A percentile compares a stretch with the other conserved stretches of the same genome.
Conservation (phyloP, 2,329 filamentous ascomycete genomes). For the Colletotrichum cuscutae region DNA sequence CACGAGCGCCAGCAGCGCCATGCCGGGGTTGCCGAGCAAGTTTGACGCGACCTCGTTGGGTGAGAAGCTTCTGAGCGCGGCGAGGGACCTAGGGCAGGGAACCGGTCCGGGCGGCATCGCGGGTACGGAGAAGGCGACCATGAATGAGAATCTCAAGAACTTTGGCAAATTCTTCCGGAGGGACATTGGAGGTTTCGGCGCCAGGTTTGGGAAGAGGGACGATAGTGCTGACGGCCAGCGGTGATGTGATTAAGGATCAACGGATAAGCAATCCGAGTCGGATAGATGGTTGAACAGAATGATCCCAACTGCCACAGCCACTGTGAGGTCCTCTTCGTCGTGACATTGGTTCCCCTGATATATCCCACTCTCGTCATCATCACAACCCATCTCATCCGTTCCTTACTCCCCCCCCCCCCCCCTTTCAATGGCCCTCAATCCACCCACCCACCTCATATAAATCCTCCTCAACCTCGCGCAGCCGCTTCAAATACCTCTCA, state of each 20-base stretch:
- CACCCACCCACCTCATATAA: neutral
- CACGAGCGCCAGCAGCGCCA: conserved; percentile 43
- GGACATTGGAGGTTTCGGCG: conserved; percentile 82
- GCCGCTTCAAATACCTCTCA: neutral
- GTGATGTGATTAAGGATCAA: conserved; percentile 6
- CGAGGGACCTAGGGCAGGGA: conserved; percentile 78
- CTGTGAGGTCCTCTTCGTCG: too few species aligned
- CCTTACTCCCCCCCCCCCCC: neutral
- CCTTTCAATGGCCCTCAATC: neutral
- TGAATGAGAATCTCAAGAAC: conserved; percentile 95
- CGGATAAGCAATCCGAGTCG: neutral
- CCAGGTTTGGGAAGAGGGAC: conserved; percentile 75
- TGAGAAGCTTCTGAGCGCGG: conserved; percentile 88
- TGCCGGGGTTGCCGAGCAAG: conserved; percentile 56
- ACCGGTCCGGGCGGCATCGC: conserved; percentile 45
- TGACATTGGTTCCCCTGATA: too few species aligned
- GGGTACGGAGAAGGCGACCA: conserved; percentile 70
- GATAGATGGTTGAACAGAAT: neutral
- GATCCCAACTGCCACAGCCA: too few species aligned
- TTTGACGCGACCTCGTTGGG: conserved; percentile 88
- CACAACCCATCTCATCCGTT: neutral
- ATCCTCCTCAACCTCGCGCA: neutral
- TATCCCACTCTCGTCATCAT: neutral
- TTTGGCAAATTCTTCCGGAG: conserved; percentile 96
- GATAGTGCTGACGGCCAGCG: conserved; percentile 46